These are phyloP conservation scores for Eucalyptus caleyi DNA, from an alignment of 345 rosid genomes.

Conservation along the genomic window DNA sequence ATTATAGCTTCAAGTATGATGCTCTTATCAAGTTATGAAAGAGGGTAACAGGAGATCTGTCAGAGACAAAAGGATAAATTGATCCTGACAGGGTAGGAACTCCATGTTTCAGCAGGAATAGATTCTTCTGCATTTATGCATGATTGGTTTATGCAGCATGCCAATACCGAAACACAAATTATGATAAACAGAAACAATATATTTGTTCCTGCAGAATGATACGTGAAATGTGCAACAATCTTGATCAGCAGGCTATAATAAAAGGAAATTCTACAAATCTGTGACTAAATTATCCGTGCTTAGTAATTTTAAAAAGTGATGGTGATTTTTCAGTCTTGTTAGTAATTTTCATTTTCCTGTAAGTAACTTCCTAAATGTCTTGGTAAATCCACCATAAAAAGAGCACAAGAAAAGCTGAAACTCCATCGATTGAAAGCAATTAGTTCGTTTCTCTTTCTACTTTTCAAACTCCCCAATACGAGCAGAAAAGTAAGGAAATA, in stretches of 20 bases:
- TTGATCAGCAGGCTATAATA: background rate
- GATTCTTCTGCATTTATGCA: constrained; percentile 8
- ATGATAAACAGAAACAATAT: background rate
- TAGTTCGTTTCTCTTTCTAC: background rate
- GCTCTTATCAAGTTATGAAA: background rate
- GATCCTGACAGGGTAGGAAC: background rate
- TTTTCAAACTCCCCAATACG: background rate
- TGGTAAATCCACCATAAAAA: background rate
- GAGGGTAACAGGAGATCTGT: background rate
- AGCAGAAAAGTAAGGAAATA: background rate
- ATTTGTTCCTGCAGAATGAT: background rate
- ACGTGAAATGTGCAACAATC: background rate
- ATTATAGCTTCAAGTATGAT: background rate
- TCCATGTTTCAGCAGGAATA: constrained; percentile 24
- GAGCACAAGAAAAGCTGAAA: background rate
- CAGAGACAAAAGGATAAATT: background rate
- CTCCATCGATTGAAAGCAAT: background rate
- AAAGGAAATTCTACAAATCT: background rate
- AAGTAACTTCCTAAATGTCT: background rate
- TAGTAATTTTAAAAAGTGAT: background rate
- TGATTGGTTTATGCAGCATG: constrained; percentile 3
- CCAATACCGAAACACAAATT: background rate
- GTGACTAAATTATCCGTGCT: background rate
- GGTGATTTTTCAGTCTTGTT: background rate
- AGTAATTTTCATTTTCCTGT: background rate